Percentiles rank a stretch among this genome's conserved stretches.
These are phyloP conservation scores for Chrysosporium queenslandicum DNA, from an alignment of 2,329 filamentous ascomycete species.

Conservation along the genomic window DNA sequence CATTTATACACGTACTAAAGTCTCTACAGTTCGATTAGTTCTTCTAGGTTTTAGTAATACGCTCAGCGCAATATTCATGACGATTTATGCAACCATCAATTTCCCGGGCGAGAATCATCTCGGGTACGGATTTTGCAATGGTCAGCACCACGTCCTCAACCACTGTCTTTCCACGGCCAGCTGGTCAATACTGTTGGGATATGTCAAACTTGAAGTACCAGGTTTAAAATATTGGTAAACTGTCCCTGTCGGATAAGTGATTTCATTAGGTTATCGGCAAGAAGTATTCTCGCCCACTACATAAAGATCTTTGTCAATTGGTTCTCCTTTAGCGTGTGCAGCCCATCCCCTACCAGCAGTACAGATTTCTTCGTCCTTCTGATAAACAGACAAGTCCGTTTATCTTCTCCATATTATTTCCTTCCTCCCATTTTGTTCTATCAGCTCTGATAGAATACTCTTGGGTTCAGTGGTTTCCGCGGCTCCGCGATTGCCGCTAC, in stretches of 20 bases:
- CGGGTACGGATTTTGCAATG: not conserved
- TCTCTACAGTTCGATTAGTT: conserved; percentile 25
- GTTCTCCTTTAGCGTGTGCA: not conserved
- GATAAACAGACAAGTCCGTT: not conserved
- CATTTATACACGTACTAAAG: conserved; percentile 10
- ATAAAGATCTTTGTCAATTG: not conserved
- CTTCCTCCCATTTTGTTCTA: not conserved
- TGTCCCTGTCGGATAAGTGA: not conserved
- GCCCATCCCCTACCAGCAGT: not conserved
- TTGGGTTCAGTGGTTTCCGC: not conserved
- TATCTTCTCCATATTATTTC: not conserved
- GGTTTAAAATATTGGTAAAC: not conserved
- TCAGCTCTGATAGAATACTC: not conserved
- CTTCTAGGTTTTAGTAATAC: not conserved
- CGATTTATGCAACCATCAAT: not conserved
- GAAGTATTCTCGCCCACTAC: not conserved
- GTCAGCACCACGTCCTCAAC: not conserved
- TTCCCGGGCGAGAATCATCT: not conserved
- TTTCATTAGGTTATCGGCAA: not conserved
- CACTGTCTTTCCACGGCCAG: not conserved
- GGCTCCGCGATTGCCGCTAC: too few relatives aligned
- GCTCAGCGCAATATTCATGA: not conserved
- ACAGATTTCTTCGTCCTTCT: not conserved
- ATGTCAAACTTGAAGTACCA: not conserved
- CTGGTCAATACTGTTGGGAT: not conserved